phyloP scores from a whole-genome alignment of 2,329 filamentous ascomycete genomes.

The Penicillium fuscoglaucum region DNA sequence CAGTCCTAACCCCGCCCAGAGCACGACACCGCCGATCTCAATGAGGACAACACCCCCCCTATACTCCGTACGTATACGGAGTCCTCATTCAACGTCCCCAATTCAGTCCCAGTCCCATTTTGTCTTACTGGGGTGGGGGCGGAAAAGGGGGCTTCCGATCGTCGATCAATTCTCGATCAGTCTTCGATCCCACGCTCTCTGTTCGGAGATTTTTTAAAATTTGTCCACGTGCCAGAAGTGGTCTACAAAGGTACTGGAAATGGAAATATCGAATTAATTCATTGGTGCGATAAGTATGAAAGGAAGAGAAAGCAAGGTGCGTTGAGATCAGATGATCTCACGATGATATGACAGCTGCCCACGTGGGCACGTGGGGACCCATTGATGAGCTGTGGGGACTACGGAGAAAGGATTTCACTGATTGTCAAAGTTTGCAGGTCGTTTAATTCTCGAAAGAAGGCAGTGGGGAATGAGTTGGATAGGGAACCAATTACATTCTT shows the following conservation, averaged over 20 bases:
- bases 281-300: background rate
- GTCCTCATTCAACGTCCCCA: background rate
- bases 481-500: background rate
- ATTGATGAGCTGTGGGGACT: background rate
- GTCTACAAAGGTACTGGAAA: background rate
- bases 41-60: background rate
- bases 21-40: conserved; percentile 6
- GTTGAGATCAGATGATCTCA: background rate
- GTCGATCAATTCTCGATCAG: background rate
- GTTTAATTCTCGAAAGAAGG: background rate
- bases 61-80: conserved; percentile 1
- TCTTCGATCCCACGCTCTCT: background rate
- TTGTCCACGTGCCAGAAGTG: background rate
- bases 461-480: background rate
- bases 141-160: background rate
- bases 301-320: background rate
- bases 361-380: background rate
- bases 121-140: conserved; percentile 1
- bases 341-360: background rate
- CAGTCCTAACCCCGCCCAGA: background rate
- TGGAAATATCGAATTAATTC: background rate
- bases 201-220: background rate
- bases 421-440: background rate
- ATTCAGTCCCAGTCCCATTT: background rate
- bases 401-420: background rate